Evolutionary conservation across 345 rosid genomes (phyloP).

Genomic region (Eucalyptus cladocalyx): DNA sequence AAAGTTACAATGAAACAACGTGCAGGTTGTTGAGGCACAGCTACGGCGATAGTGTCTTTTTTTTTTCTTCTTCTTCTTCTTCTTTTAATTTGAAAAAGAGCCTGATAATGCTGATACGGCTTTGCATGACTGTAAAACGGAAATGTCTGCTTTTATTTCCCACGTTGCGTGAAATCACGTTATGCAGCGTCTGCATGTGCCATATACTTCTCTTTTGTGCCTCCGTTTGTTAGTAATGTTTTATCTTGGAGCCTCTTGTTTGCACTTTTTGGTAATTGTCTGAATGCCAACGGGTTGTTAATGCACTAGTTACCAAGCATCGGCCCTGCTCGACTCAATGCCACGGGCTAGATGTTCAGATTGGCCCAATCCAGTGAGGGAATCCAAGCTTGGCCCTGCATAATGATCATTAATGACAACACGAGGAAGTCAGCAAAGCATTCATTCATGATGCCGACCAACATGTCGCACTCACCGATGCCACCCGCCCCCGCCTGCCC

Average conservation of each 20-base stretch:
- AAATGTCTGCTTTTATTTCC: not conserved
- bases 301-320: not conserved
- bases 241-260: not conserved
- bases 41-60: not conserved
- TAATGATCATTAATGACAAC: not conserved
- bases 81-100: not conserved
- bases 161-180: not conserved
- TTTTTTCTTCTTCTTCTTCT: fast-evolving
- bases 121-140: not conserved
- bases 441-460: not conserved
- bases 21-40: not conserved
- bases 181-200: not conserved
- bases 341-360: not conserved
- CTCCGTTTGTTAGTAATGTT: not conserved
- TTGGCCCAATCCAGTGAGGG: not conserved
- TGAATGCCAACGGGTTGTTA: not conserved
- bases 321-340: not conserved
- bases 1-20: not conserved
- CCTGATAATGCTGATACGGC: not conserved
- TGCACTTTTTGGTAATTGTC: not conserved
- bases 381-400: not conserved
- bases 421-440: not conserved
- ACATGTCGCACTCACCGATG: not conserved
- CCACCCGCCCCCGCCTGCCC: not conserved
- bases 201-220: not conserved